phyloP scores from a whole-genome alignment of 352 stramenopile genomes.

The Phytophthora megakarya region DNA sequence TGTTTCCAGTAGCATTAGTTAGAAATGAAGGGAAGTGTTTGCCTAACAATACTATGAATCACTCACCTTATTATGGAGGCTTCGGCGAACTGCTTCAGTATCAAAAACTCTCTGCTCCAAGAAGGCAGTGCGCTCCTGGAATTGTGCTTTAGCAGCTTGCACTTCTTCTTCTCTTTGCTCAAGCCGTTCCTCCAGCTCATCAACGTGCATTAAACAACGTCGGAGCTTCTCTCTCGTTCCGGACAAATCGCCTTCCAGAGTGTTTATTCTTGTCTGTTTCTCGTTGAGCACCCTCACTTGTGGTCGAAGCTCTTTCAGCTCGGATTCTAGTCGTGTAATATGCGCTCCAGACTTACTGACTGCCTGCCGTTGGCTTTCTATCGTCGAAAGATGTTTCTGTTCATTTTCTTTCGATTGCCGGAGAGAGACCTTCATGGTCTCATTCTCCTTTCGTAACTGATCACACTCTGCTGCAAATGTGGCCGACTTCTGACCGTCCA shows the following conservation, averaged over 20 bases:
- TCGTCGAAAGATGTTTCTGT: conserved; percentile 27
- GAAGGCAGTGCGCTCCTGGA: conserved; percentile 38
- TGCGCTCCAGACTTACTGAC: conserved; percentile 34
- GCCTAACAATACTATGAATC: neutral
- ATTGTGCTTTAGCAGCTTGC: conserved; percentile 29
- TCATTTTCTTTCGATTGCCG: conserved; percentile 40
- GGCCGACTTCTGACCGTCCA: conserved; percentile 42
- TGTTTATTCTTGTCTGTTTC: conserved; percentile 44
- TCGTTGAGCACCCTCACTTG: conserved; percentile 36
- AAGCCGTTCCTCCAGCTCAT: conserved; percentile 45
- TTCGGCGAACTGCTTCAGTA: conserved; percentile 71
- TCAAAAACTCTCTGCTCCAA: conserved; percentile 64
- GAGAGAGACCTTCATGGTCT: conserved; percentile 39
- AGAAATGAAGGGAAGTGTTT: neutral
- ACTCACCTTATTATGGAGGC: conserved; percentile 84
- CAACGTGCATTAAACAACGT: conserved; percentile 31
- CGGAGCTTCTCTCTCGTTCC: conserved; percentile 42
- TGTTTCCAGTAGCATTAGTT: conserved; percentile 4
- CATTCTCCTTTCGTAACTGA: conserved; percentile 47
- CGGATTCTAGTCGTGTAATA: conserved; percentile 39
- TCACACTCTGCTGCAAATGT: conserved; percentile 45
- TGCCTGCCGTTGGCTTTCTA: conserved; percentile 34
- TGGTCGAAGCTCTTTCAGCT: conserved; percentile 39
- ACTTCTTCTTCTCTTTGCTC: conserved; percentile 37
- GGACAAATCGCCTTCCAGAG: conserved; percentile 44